Evolutionary conservation across 176 grass and related monocot genomes (phyloP), one percentile per base, ranked within the genome.

Genomic region (Puccinellia tenuiflora): DNA sequence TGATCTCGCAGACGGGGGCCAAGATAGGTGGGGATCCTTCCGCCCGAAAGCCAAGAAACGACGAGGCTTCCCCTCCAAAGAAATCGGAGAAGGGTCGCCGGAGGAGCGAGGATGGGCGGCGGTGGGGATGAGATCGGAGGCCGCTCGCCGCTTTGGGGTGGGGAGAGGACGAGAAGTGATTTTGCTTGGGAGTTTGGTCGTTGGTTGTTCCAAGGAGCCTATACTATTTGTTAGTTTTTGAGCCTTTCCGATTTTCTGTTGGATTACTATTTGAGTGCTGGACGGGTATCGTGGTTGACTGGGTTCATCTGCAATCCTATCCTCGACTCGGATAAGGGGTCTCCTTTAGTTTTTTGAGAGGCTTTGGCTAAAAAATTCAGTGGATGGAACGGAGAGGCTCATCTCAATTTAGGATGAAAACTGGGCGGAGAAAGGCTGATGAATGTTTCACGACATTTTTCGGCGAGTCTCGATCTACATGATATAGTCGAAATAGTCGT

Each of bases 171-270:
- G 64, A 35, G 31, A 29, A 25, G 37, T 39, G 86, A 81, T 66
- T 78, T 78, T 83, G 86, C 64, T 59, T 31, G 22, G 22, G 79
- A 74, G 40, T 78, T 83, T 61, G 73, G 72, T 75, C 39, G 26
- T 67, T 75, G 46, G 68, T 52, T 61, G 80, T 78, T 55, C 75
- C 73, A 73, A 79, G 66, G 66, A 84, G 20, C 68, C 7, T 47
- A 20, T 72, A 25, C 54, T 78, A 79, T 84, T 47, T 45, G 42
- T 14, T 45, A 45, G 42, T 45, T 55, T 63, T 79, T 79, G 30
- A 28, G 24, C 33, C 61, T 30, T 18, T 64, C 7, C 4, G 35
- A 45, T 64, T 64, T 81, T 74, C n/a, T 45, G 9, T 17, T 70
- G 12, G 42, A 45, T 45, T 73, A 28, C 38, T 78, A 79, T 88